Evolutionary conservation across 192 early-diverging fungal genomes (phyloP), one percentile per base, ranked within the genome.

Genomic region (Coemansia sp.): DNA sequence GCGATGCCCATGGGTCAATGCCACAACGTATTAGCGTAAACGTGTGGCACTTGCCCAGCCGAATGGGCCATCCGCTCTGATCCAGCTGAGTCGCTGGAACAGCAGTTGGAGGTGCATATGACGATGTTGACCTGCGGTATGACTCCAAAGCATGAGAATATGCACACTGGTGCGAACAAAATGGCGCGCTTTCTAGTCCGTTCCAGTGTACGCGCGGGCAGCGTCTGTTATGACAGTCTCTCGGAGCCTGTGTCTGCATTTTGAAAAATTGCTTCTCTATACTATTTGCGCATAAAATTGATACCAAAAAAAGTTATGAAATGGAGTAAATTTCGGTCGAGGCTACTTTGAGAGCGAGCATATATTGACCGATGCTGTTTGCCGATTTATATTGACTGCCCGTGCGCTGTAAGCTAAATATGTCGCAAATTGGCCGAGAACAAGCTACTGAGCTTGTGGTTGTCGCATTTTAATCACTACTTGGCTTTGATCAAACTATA

Each of bases 11-110:
- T 35, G 67, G 67, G 17, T 69, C 67, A 41, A 69, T 69, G 19
- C 67, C 67, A 38, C 67, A 62, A 60, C 67, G 60, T n/a, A 69
- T 62, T 0, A 69, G 67, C 22, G 58, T 47, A n/a, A 59, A 62
- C 10, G 67, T 69, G 60, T 62, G 60, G 8, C 49, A 49, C 54
- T 59, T 67, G 15, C 55, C 37, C 27, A 38, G 17, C 6, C 17
- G 24, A 17, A 55, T 23, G 9, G 15, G 32, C 52, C 35, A 43
- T n/a, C 51, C 35, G 52, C 23, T 41, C 38, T 55, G 62, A 29
- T 17, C 23, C 14, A 9, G 38, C 35, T 19, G 37, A 6, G 37
- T 12, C n/a, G 55, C n/a, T 57, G 55, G 55, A n/a, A 17, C 37
- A 4, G 27, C 27, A n/a, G 14, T 55, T 39, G 52, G 25, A 15